phyloP scores from a whole-genome alignment of 2,329 filamentous ascomycete genomes.

The Diplocarpon mali region DNA sequence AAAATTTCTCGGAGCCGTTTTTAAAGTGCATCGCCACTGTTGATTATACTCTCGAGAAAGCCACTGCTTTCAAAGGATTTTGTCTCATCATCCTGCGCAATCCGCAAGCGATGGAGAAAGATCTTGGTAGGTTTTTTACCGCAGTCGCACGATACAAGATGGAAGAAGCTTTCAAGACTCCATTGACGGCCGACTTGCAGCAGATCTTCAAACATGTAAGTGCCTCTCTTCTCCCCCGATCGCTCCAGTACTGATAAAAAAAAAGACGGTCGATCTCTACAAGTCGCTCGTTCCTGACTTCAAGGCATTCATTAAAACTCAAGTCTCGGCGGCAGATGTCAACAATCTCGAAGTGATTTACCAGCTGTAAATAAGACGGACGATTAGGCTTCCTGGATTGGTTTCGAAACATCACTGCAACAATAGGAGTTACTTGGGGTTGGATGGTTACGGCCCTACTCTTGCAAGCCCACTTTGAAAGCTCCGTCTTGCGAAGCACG shows the following conservation, averaged over 20 bases:
- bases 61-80: constrained; percentile 85
- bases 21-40: constrained; percentile 73
- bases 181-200: constrained; percentile 23
- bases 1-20: constrained; percentile 73
- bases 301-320: constrained; percentile 33
- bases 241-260: constrained; percentile 11
- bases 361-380: constrained; percentile 26
- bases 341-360: constrained; percentile 22
- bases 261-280: constrained; percentile 40
- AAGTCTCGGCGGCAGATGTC: constrained; percentile 17
- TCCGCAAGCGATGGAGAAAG: constrained; percentile 83
- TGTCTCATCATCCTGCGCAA: constrained; percentile 75
- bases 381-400: no score
- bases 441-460: constrained; percentile 4
- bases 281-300: constrained; percentile 43
- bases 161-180: constrained; percentile 40
- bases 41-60: constrained; percentile 85
- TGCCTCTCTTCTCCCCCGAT: constrained; percentile 1
- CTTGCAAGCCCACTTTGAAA: neutral
- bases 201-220: constrained; percentile 25
- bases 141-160: constrained; percentile 68
- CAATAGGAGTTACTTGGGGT: neutral
- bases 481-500: no score
- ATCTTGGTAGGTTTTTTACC: constrained; percentile 69
- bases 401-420: neutral